phyloP scores from a whole-genome alignment of 139 green algal genomes.

The Chlamydomonas incerta region DNA sequence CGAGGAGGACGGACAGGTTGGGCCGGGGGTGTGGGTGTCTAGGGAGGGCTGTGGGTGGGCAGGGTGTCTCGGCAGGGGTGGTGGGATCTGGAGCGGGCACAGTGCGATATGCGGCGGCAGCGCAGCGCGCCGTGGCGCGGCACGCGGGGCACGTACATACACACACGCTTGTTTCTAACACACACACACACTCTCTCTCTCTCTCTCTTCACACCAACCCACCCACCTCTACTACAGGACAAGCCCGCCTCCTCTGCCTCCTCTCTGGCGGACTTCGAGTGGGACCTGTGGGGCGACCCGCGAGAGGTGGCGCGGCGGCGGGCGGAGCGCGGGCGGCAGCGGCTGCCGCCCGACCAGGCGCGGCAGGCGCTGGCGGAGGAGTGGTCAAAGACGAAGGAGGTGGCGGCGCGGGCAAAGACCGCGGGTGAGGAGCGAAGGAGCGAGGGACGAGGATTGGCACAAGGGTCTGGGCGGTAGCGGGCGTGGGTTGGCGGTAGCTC shows the following conservation, averaged over 20 bases:
- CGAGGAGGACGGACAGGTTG: slow-evolving; percentile 7
- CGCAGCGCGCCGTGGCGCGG: too few relatives aligned
- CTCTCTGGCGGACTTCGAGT: slow-evolving; percentile 66
- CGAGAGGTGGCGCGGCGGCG: slow-evolving; percentile 68
- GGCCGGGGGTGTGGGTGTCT: too few relatives aligned
- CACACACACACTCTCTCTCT: too few relatives aligned
- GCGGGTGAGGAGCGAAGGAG: slow-evolving; percentile 4
- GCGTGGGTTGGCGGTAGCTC: too few relatives aligned
- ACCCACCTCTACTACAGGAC: neutral
- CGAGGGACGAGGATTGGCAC: neutral
- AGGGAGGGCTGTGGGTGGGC: too few relatives aligned
- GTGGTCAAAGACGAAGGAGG: slow-evolving; percentile 42
- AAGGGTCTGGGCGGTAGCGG: too few relatives aligned
- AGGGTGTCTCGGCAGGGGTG: too few relatives aligned
- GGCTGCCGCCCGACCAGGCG: slow-evolving; percentile 20
- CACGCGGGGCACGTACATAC: too few relatives aligned
- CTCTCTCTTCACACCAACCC: too few relatives aligned
- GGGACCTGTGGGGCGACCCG: slow-evolving; percentile 88
- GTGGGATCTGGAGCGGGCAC: too few relatives aligned
- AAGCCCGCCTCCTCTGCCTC: slow-evolving; percentile 7
- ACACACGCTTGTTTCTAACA: too few relatives aligned
- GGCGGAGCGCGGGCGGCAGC: slow-evolving; percentile 31
- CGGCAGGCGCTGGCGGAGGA: slow-evolving; percentile 47
- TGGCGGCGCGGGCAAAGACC: slow-evolving; percentile 45
- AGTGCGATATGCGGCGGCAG: too few relatives aligned